Evolutionary conservation across 2,329 filamentous ascomycete species (phyloP), one percentile per base, ranked within the genome.

Genomic region (Taxawa tesnikishii): DNA sequence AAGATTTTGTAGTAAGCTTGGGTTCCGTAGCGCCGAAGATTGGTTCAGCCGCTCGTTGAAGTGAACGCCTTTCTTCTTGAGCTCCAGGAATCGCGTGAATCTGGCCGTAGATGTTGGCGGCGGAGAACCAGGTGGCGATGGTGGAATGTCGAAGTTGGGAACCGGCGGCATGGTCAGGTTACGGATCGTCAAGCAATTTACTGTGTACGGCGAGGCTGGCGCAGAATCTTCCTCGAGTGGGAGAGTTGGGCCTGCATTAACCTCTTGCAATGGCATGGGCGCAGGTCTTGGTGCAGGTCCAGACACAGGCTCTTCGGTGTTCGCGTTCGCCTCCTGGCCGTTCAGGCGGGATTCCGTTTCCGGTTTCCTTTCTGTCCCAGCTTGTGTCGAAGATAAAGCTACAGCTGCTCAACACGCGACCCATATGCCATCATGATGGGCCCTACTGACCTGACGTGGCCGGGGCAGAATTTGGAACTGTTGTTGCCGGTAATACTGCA

Each of bases 21-120:
- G 83, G 48, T 88, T 88, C 31, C 72, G 70, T 37, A 87, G 60
- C 6, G 79, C 73, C 1, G 70, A 58, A 1, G 77, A 80, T 36
- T 68, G 66, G 21, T 79, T 71, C 6, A 90, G 62, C 39, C 79
- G 76, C 44, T 74, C 65, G 52, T 90, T 87, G 64, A 88, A 88
- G 55, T 90, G 83, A 11, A 76, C 65, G 4, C 77, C 77, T 40
- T 78, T 73, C 47, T 73, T 75, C 59, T 90, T 90, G n/a, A 88
- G 66, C 28, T 73, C 65, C 1, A 88, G 68, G 43, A 90, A 88
- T 37, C 75, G 73, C 40, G 73, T 68, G 44, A 88, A 79, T 45
- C 83, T 85, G 26, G 55, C 53, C 3, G 53, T 44, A 10, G 34
- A 31, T 7, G 49, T 45, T 43, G 19, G 61, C 13, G 57, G 56